phyloP scores from a whole-genome alignment of 345 rosid species.

The Camelina neglecta region DNA sequence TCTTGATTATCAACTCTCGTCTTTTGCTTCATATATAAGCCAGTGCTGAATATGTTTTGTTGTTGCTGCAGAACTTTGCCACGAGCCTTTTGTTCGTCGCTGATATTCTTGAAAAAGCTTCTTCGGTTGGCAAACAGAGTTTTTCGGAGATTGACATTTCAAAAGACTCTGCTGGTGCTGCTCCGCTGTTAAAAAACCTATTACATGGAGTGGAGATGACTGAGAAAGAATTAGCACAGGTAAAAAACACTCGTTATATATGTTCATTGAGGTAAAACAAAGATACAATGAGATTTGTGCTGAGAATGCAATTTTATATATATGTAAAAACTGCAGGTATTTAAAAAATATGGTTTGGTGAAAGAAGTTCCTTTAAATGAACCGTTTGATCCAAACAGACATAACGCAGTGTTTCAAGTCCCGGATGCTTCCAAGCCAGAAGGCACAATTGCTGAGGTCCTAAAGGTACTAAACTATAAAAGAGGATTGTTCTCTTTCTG shows the following conservation, averaged over 20 bases:
- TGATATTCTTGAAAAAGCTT: conserved; percentile 94
- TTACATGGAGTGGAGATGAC: conserved; percentile 98
- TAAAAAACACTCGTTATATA: conserved; percentile 13
- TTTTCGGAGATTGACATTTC: conserved; percentile 72
- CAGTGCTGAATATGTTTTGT: conserved; percentile 1
- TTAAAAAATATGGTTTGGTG: conserved; percentile 74
- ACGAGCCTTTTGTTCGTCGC: conserved; percentile 81
- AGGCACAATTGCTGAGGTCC: conserved; percentile 79
- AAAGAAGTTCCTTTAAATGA: conserved; percentile 77
- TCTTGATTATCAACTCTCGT: background rate
- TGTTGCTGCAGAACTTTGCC: conserved; percentile 70
- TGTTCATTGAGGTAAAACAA: conserved; percentile 7
- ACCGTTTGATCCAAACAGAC: conserved; percentile 90
- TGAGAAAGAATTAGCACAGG: conserved; percentile 90
- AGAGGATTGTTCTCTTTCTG: conserved; percentile 21
- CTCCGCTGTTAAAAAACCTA: conserved; percentile 72
- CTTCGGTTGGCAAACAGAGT: conserved; percentile 79
- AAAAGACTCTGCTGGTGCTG: conserved; percentile 63
- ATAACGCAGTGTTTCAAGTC: conserved; percentile 78
- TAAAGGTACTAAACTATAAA: conserved; percentile 61
- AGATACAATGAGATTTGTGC: conserved; percentile 18
- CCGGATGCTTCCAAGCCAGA: conserved; percentile 86
- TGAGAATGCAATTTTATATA: background rate
- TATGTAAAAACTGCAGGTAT: conserved; percentile 55
- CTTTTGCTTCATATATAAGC: background rate